A percentile compares a stretch with the other conserved stretches of the same genome.
Conservation (phyloP, 176 grass and related monocot species). For the Thinopyrum elongatum region DNA sequence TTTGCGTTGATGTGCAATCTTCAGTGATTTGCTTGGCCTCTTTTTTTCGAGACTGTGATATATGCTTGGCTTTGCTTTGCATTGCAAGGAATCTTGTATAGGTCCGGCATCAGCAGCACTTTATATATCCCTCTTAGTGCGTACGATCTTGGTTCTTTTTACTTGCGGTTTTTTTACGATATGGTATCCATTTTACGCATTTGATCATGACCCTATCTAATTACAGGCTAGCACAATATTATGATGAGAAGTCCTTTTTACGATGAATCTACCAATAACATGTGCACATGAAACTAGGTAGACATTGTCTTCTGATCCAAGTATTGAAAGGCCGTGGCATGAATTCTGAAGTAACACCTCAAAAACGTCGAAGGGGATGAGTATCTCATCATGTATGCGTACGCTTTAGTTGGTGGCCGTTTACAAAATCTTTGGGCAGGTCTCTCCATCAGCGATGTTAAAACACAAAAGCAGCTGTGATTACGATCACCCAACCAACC, state of each 20-base stretch:
- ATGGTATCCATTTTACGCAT: background rate
- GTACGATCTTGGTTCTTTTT: background rate
- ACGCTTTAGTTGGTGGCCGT: constrained; percentile 29
- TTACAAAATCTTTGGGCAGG: constrained; percentile 7
- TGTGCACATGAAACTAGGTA: background rate
- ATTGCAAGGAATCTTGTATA: constrained; percentile 14
- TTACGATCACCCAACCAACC: constrained; percentile 66
- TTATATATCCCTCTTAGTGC: background rate
- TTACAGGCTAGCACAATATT: background rate
- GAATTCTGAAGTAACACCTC: background rate
- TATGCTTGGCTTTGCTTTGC: background rate
- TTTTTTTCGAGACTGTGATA: too few species aligned
- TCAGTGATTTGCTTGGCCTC: constrained; percentile 26
- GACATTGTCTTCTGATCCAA: background rate
- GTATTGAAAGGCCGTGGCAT: background rate
- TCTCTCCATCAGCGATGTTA: constrained; percentile 29
- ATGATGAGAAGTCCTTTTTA: background rate
- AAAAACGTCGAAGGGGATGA: background rate
- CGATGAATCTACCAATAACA: background rate
- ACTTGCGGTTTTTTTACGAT: background rate
- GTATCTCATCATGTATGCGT: constrained; percentile 5
- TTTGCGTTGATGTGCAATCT: constrained; percentile 21
- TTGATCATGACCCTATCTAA: background rate
- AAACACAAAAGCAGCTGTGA: constrained; percentile 58
- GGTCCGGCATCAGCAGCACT: constrained; percentile 7